Base-by-base conservation (phyloP, 805 yeast species). In the Candida adriatica region DNA sequence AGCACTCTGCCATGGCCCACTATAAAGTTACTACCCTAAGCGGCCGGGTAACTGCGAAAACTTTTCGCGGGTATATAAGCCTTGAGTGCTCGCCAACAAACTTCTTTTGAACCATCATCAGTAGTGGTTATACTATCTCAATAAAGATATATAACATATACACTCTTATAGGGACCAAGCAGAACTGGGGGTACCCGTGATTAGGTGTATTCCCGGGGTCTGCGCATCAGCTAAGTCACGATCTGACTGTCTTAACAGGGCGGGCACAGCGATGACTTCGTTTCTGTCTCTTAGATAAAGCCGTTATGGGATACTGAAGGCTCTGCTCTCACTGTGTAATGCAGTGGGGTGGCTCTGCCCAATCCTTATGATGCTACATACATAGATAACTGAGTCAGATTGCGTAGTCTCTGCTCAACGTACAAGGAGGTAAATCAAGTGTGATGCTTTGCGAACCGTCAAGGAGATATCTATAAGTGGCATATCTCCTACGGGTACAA, bases 71-170 rank as follows among this genome's bases (percentile, higher is more conserved):
- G 30, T 59, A 59, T 61, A 61, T 19, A 19, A 19, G 22, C 11
- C 8, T 19, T 19, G 22, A 19, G 22, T 11, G 11, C 22, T 19
- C 22, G 10, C 10, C 22, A 19, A 19, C 34, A 29, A 18, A 13
- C 55, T 52, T 48, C 46, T 58, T 41, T 46, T 51, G 49, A 49
- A 37, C 46, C 44, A 70, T 65, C 83, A 76, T 76, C 80, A 74
- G 84, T 76, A 76, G 84, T 73, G 83, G 83, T 75, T 76, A 75
- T 36, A 73, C 83, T 76, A 75, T 71, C 73, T 69, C 75, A 51
- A 62, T 58, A 51, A 58, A n/a, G n/a, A n/a, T n/a, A 68, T 75
- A 75, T 73, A 73, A 70, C 73, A 62, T 55, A 51, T 42, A 51
- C 55, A 51, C 55, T 51, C 37, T 29, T 48, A 35, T 49, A 51